Evolutionary conservation across 2,329 filamentous ascomycete species (phyloP).

Genomic region (Plenodomus tracheiphilus): DNA sequence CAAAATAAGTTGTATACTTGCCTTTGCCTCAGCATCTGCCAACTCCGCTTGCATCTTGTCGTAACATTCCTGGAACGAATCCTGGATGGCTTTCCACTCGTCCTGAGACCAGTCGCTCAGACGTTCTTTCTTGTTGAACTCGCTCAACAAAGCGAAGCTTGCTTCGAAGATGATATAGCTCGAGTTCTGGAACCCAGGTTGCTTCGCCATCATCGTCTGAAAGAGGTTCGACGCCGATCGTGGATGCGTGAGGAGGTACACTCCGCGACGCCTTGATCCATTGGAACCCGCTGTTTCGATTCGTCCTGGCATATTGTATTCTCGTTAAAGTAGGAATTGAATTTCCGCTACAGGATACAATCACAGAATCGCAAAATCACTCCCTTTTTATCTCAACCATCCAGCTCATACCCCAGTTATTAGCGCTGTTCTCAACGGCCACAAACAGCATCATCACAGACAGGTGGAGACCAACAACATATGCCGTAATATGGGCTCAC

Average conservation of each 20-base stretch:
- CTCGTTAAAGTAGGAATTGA: neutral
- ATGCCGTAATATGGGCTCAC: neutral
- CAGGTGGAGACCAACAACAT: neutral
- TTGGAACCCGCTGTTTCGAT: constrained; percentile 1
- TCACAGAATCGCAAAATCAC: neutral
- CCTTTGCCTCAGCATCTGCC: constrained; percentile 14
- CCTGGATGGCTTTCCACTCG: constrained; percentile 7
- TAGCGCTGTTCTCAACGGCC: neutral
- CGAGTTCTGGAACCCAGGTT: constrained; percentile 15
- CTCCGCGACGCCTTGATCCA: constrained; percentile 4
- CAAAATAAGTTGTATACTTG: constrained; percentile 9
- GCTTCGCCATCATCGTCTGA: constrained; percentile 23
- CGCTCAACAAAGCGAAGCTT: constrained; percentile 2
- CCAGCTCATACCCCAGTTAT: neutral
- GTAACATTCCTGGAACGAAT: constrained; percentile 7
- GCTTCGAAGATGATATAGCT: constrained; percentile 19
- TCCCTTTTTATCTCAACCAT: neutral
- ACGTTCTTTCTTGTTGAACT: constrained; percentile 8
- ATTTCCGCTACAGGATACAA: neutral
- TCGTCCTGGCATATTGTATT: constrained; percentile 9
- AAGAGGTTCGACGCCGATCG: constrained; percentile 24
- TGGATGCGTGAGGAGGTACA: constrained; percentile 21
- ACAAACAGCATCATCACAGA: neutral
- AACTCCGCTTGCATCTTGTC: constrained; percentile 16
- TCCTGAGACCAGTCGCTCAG: constrained; percentile 12